phyloP scores from a whole-genome alignment of 2,329 filamentous ascomycete species.

The Lasiodiplodia sp. region DNA sequence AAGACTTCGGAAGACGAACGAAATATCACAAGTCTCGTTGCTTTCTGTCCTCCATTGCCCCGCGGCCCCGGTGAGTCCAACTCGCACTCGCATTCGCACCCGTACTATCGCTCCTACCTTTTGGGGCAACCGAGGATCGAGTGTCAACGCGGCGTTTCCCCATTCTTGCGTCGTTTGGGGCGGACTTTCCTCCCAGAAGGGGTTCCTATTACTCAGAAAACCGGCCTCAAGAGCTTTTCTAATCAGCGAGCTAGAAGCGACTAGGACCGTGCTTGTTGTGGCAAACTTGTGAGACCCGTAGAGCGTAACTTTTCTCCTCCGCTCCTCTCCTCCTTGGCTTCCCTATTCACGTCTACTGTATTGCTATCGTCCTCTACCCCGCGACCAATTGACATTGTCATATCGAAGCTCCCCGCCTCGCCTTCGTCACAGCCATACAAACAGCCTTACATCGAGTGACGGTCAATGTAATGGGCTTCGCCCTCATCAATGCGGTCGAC shows the following conservation, averaged over 20 bases:
- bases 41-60: too few species aligned
- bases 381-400: too few species aligned
- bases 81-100: too few species aligned
- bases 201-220: background rate
- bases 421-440: background rate
- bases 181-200: background rate
- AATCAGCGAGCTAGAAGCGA: background rate
- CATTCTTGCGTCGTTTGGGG: background rate
- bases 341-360: background rate
- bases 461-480: constrained; percentile 10
- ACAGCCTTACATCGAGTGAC: background rate
- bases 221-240: background rate
- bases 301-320: background rate
- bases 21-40: too few species aligned
- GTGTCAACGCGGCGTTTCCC: background rate
- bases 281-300: background rate
- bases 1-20: too few species aligned
- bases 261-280: background rate
- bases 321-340: background rate
- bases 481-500: background rate
- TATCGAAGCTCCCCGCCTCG: background rate
- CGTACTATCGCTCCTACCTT: background rate
- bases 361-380: background rate
- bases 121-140: background rate
- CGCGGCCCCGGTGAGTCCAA: too few species aligned